Conservation (phyloP, 257 asterid genomes). For the Rubia yunnanensis region DNA sequence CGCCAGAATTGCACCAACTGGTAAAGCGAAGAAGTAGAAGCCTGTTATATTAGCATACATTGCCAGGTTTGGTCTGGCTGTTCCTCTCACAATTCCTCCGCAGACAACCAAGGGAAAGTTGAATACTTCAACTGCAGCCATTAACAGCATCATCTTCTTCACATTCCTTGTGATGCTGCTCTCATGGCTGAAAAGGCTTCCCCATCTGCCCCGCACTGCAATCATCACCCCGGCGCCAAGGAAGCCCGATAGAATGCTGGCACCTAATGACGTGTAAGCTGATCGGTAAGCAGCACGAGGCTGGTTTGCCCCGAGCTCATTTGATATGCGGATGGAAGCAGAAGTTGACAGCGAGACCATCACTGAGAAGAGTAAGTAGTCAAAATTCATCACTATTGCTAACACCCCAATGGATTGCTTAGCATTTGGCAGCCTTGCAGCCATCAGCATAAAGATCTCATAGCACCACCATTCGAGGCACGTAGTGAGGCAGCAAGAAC, state of each 20-base stretch:
- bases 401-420: slow-evolving; percentile 46
- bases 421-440: slow-evolving; percentile 55
- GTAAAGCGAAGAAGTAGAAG: slow-evolving; percentile 64
- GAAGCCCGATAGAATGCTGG: slow-evolving; percentile 30
- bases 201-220: slow-evolving; percentile 56
- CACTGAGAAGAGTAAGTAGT: slow-evolving; percentile 58
- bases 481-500: slow-evolving; percentile 75
- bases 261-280: slow-evolving; percentile 27
- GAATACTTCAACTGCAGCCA: slow-evolving; percentile 57
- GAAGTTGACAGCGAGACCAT: slow-evolving; percentile 71
- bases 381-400: slow-evolving; percentile 70
- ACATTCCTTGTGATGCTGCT: slow-evolving; percentile 35
- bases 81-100: slow-evolving; percentile 85
- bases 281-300: slow-evolving; percentile 32
- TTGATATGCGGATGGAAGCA: slow-evolving; percentile 66
- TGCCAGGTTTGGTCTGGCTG: slow-evolving; percentile 71
- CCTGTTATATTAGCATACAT: slow-evolving; percentile 67
- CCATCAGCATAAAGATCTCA: slow-evolving; percentile 56
- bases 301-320: slow-evolving; percentile 61
- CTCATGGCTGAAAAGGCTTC: slow-evolving; percentile 47
- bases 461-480: slow-evolving; percentile 99
- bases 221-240: slow-evolving; percentile 45
- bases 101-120: slow-evolving; percentile 77
- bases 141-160: slow-evolving; percentile 41
- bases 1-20: slow-evolving; percentile 49